Evolutionary conservation across 805 yeast genomes (phyloP).

Genomic region (Myxozyma geophila): DNA sequence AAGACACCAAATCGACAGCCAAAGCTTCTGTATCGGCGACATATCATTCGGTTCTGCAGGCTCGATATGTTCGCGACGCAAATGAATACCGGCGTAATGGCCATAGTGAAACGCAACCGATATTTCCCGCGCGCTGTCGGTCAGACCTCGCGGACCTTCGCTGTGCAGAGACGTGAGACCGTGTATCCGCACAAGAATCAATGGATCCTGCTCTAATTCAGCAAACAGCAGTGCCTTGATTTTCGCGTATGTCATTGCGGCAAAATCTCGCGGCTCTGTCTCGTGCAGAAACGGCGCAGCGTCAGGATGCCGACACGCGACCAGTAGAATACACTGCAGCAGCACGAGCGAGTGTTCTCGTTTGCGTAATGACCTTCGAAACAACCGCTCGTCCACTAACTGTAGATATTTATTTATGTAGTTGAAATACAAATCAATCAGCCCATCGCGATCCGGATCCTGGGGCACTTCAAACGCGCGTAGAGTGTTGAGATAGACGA

Average conservation of each 20-base stretch:
- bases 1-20: constrained; percentile 50
- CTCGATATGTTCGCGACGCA: constrained; percentile 40
- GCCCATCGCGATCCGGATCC: constrained; percentile 43
- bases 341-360: constrained; percentile 48
- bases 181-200: constrained; percentile 46
- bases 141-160: constrained; percentile 47
- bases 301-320: constrained; percentile 49
- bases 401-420: constrained; percentile 51
- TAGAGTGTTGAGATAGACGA: constrained; percentile 45
- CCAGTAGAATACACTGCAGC: constrained; percentile 50
- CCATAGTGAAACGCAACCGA: constrained; percentile 49
- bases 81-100: constrained; percentile 48
- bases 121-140: constrained; percentile 39
- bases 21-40: constrained; percentile 37
- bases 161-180: constrained; percentile 48
- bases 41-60: constrained; percentile 33
- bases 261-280: constrained; percentile 43
- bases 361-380: constrained; percentile 45
- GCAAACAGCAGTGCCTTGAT: constrained; percentile 47
- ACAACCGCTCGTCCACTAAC: constrained; percentile 48
- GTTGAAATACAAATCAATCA: constrained; percentile 49
- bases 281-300: constrained; percentile 43
- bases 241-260: constrained; percentile 43
- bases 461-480: constrained; percentile 48
- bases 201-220: constrained; percentile 48